Base-by-base conservation (phyloP, 2,329 filamentous ascomycete species). In the Paramyrothecium sp. region DNA sequence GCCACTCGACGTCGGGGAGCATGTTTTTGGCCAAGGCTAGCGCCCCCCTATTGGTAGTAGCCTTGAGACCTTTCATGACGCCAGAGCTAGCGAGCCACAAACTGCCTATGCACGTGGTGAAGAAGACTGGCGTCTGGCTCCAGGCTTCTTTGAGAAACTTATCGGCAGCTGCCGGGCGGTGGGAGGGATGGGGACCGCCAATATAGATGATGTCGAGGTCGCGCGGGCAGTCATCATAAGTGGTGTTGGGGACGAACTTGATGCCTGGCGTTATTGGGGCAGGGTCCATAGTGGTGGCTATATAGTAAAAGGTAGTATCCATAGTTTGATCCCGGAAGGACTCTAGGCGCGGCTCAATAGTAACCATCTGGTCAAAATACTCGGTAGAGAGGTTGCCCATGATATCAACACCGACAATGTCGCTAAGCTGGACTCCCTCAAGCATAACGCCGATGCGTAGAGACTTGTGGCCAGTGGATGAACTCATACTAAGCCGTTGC, bases 181-280 rank as follows among this genome's bases (percentile, higher is more conserved):
- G 65, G 4, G 26, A 58, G 0, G 66, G 70, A 21, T 69, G 54
- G 5, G 73, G 70, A 0, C 75, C 75, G 51, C 73, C 75, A 12
- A 73, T 61, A 30, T 78, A 44, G 2, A 78, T 59, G 38, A 78
- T 71, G 38, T 78, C 75, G 7, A 78, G 66, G 49, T 78, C 74
- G 5, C 73, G 67, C 3, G 75, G 75, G 10, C 71, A 74, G 49
- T 62, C 69, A 46, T 73, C 71, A 63, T 77, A 77, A 3, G 74
- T 77, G 51, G 70, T 61, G 33, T 71, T 75, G 3, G 75, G 74
- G 19, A 67, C 44, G 61, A 72, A 69, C 52, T 58, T 63, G 61
- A 75, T 64, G 8, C 66, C 63, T 1, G 69, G 67, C 0, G 70
- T 75, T 30, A 67, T 65, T 44, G 57, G 60, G n/a, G 71, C 60